Evolutionary conservation across 2,329 filamentous ascomycete species (phyloP).

Genomic region (Penicillium sp.): DNA sequence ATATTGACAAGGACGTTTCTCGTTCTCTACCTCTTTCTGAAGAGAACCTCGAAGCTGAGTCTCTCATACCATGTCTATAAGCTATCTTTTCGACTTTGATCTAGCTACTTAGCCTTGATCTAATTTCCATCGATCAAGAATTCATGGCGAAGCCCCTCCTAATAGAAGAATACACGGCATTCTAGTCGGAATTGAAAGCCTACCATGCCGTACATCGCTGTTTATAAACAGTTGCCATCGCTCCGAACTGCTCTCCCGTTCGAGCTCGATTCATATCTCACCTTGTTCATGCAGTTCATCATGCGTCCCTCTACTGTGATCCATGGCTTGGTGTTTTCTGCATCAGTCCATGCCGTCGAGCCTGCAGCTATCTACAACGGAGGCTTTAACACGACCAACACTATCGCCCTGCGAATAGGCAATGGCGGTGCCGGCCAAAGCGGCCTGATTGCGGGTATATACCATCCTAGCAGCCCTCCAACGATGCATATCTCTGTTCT

Average conservation of each 20-base stretch:
- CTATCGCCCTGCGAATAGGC: constrained; percentile 37
- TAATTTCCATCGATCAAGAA: neutral
- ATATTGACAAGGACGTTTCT: neutral
- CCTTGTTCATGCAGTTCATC: no score
- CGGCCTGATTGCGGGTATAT: constrained; percentile 35
- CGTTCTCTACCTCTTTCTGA: neutral
- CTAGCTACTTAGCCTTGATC: neutral
- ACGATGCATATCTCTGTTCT: neutral
- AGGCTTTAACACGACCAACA: constrained; percentile 9
- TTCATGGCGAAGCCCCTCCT: neutral
- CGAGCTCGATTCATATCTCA: neutral
- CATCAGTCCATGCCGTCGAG: neutral
- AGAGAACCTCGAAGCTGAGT: neutral
- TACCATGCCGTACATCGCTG: neutral
- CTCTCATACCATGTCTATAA: neutral
- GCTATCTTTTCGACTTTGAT: neutral
- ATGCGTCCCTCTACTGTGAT: neutral
- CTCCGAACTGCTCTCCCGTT: neutral
- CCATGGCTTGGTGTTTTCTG: neutral
- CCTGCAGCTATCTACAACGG: constrained; percentile 19
- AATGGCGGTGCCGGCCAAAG: constrained; percentile 44
- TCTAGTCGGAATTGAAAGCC: neutral
- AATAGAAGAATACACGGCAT: neutral
- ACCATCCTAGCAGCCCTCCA: neutral
- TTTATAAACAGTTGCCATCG: neutral